phyloP scores from a whole-genome alignment of 306 rosid genomes.

The Purshia tridentata region DNA sequence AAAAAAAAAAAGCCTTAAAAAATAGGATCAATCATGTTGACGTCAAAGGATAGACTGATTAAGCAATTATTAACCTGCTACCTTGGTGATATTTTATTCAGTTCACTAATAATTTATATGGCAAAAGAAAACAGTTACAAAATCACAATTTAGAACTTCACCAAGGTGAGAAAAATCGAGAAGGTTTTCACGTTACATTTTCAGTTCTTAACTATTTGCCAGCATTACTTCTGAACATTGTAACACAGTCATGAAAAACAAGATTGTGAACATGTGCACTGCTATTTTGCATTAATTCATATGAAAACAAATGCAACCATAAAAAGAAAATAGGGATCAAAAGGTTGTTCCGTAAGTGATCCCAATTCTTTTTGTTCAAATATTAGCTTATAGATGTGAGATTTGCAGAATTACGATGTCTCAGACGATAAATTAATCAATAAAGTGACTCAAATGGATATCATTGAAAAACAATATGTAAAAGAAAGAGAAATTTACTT shows the following conservation, averaged over 20 bases:
- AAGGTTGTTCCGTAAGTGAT: background rate
- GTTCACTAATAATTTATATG: background rate
- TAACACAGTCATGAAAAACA: background rate
- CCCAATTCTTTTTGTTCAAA: background rate
- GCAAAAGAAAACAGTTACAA: background rate
- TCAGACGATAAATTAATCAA: background rate
- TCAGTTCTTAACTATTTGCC: background rate
- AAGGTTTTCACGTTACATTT: background rate
- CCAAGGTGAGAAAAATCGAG: background rate
- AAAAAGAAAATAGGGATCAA: background rate
- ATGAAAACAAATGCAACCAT: background rate
- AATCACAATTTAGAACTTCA: background rate
- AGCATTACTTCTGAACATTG: background rate
- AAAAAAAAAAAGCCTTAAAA: constrained; percentile 5
- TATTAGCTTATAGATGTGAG: background rate
- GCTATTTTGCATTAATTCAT: background rate
- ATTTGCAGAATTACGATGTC: background rate
- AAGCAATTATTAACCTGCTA: background rate
- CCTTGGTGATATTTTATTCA: background rate
- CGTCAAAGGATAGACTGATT: background rate
- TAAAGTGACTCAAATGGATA: background rate
- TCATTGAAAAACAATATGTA: background rate
- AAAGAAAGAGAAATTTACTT: background rate
- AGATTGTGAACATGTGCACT: background rate
- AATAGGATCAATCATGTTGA: background rate